Evolutionary conservation across 108 stramenopile species (phyloP), one percentile per base, ranked within the genome.

Genomic region (Asterionellopsis glacialis): DNA sequence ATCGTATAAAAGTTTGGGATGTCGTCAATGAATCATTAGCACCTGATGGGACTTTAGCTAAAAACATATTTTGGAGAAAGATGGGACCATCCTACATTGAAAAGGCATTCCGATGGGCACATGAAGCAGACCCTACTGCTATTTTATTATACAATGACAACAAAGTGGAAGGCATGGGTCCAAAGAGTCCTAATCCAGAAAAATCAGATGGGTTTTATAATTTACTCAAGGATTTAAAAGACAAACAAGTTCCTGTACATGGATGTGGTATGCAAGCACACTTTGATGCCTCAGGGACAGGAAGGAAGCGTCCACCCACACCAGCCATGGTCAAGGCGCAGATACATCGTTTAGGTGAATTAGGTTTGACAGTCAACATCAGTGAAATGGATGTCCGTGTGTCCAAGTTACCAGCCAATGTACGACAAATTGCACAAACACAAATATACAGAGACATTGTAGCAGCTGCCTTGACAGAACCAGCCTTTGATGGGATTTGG

Each of bases 371-470:
- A 42, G 95, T 96, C 0, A 96, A 96, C 59, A 91, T 96, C 57
- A 89, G 87, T 23, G 95, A 96, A 56, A 88, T 96, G 92, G 95
- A 96, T 75, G 95, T 96, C 9, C 83, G 95, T 24, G 83, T 88
- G 10, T 76, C 76, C 54, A 73, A 77, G 42, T 54, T 90, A 40
- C 60, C 81, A 23, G 61, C 57, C 1, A 59, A 76, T 50, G 43
- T 86, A 15, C 65, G 70, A 21, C 75, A 63, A 28, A 56, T 74
- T 22, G 89, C 88, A 1, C 93, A 90, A 58, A 72, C 65, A 16
- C 82, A 82, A 62, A 91, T 94, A 39, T 96, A 91, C 69, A 81
- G 83, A 39, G 95, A 93, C 57, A 74, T 93, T 10, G 59, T 96
- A 14, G 79, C 81, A 10, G 95, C 95, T 2, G 91, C 91, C 1